These are phyloP conservation scores for Sporisorium reilianum DNA, from an alignment of 1,284 basidiomycete genomes.

Conservation along the genomic window DNA sequence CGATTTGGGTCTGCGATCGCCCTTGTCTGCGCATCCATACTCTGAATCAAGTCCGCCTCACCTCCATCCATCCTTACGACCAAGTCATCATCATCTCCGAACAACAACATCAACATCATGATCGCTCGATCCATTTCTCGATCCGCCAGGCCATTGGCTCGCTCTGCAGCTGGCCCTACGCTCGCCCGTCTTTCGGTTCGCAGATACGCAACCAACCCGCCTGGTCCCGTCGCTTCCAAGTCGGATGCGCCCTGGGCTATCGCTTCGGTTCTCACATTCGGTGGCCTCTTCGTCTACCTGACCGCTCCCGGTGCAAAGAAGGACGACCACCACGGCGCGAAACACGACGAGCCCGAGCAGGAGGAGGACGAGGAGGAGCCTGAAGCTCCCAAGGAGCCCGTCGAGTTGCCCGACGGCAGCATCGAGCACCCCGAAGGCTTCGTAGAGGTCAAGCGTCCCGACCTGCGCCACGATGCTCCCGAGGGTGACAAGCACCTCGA, in stretches of 20 bases:
- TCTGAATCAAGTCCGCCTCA: not conserved
- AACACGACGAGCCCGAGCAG: slow-evolving; percentile 30
- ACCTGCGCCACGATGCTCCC: slow-evolving; percentile 43
- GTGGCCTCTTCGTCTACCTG: slow-evolving; percentile 55
- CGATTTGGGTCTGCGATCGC: not conserved
- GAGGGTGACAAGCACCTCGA: slow-evolving; percentile 50
- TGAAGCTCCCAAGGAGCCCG: slow-evolving; percentile 36
- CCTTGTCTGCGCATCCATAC: not conserved
- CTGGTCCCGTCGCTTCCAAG: slow-evolving; percentile 12
- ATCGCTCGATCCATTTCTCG: slow-evolving; percentile 29
- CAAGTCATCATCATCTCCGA: no score
- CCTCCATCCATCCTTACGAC: not conserved
- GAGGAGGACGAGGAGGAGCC: slow-evolving; percentile 17
- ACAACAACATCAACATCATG: slow-evolving; percentile 17
- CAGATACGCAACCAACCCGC: slow-evolving; percentile 24
- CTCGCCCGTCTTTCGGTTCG: slow-evolving; percentile 25
- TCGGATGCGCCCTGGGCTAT: slow-evolving; percentile 55
- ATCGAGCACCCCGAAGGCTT: slow-evolving; percentile 55
- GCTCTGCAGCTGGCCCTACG: slow-evolving; percentile 25
- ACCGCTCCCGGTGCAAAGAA: slow-evolving; percentile 43
- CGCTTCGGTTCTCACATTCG: slow-evolving; percentile 51
- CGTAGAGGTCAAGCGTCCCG: slow-evolving; percentile 49
- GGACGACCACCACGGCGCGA: slow-evolving; percentile 28
- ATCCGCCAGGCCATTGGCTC: slow-evolving; percentile 31
- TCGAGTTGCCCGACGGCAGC: slow-evolving; percentile 48